Conservation (phyloP, 164 flowering plant species). For the Annona squamosa region DNA sequence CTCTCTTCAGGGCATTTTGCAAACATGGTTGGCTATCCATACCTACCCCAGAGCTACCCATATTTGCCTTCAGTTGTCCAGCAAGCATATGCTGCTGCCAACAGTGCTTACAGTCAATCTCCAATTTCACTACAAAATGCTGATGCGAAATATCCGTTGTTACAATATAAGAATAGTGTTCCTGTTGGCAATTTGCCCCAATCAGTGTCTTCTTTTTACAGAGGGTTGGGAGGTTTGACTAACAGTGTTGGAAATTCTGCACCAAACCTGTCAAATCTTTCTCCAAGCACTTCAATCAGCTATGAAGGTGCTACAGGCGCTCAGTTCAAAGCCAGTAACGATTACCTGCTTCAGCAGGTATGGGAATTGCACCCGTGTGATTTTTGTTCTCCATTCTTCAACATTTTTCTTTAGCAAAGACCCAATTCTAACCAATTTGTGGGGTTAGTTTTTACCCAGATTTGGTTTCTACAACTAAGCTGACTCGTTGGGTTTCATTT, state of each 20-base stretch:
- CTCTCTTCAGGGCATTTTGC: slow-evolving; percentile 81
- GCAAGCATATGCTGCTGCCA: slow-evolving; percentile 71
- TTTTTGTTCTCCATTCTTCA: background rate
- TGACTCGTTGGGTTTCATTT: background rate
- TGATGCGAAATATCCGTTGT: slow-evolving; percentile 39
- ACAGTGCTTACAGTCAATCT: slow-evolving; percentile 76
- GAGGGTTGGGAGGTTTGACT: slow-evolving; percentile 64
- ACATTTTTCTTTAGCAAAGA: background rate
- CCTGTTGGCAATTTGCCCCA: slow-evolving; percentile 76
- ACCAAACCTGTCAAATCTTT: slow-evolving; percentile 55
- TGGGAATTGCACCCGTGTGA: background rate
- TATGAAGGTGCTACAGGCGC: slow-evolving; percentile 75
- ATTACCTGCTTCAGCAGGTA: slow-evolving; percentile 78
- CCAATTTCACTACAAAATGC: slow-evolving; percentile 50
- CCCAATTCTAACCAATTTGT: background rate
- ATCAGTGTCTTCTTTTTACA: slow-evolving; percentile 79
- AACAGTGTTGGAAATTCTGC: slow-evolving; percentile 58
- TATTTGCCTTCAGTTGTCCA: slow-evolving; percentile 85
- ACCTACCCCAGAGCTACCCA: slow-evolving; percentile 71
- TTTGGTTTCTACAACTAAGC: background rate
- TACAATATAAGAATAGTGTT: slow-evolving; percentile 73
- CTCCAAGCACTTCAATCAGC: slow-evolving; percentile 50
- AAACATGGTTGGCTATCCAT: slow-evolving; percentile 77
- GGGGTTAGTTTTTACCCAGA: background rate
- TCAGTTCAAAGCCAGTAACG: slow-evolving; percentile 75